Conservation (phyloP, 2,329 filamentous ascomycete genomes). For the Colletotrichum sp. region DNA sequence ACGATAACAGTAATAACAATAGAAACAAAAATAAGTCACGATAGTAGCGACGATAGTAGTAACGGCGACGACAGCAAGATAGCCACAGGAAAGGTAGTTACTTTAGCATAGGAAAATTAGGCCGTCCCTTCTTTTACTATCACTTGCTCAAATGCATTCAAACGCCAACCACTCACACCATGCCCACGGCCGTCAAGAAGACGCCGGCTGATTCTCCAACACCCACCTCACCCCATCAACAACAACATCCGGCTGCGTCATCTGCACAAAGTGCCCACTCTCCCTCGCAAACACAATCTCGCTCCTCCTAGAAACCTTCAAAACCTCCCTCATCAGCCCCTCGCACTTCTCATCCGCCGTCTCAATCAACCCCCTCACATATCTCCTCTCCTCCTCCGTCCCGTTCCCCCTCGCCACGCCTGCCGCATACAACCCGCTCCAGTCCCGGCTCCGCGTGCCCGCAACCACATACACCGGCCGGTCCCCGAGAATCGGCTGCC, state of each 20-base stretch:
- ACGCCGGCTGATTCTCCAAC: not conserved
- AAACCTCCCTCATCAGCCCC: not conserved
- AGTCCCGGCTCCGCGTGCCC: not conserved
- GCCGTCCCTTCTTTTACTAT: no score
- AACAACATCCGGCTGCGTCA: slow-evolving; percentile 1
- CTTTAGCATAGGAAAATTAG: no score
- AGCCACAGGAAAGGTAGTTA: no score
- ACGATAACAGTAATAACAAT: no score
- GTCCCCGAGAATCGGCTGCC: not conserved
- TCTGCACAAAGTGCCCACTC: slow-evolving; percentile 1
- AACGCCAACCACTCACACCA: not conserved
- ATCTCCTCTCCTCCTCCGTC: not conserved
- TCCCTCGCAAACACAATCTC: not conserved
- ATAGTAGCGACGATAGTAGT: no score
- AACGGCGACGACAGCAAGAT: no score
- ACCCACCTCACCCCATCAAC: slow-evolving; percentile 1
- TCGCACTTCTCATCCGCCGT: not conserved
- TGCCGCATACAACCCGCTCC: not conserved
- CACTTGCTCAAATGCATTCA: no score
- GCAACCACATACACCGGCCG: not conserved
- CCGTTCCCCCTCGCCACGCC: not conserved
- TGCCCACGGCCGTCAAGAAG: no score
- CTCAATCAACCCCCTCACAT: not conserved
- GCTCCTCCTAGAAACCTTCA: not conserved
- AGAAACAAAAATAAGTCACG: no score